Evolutionary conservation across 108 stramenopile species (phyloP), one percentile per base, ranked within the genome.

Genomic region (Schizochytrium sp.): DNA sequence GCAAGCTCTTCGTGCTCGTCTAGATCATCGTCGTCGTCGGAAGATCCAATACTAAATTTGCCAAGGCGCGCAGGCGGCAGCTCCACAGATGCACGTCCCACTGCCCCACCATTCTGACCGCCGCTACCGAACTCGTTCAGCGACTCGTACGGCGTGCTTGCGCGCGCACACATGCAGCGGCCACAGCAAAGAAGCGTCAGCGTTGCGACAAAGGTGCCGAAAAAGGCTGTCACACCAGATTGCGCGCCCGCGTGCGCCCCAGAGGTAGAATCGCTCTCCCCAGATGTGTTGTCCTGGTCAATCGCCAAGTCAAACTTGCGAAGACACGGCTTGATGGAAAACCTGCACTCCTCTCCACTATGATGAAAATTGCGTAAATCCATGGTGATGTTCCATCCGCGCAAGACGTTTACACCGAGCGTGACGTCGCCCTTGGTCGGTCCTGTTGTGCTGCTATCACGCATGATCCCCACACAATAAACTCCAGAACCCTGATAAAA

Each of bases 311-410:
- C 63, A 3, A 69, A 69, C 63, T 69, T 69, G 63, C 63, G 63
- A 6, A 69, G 18, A 23, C 63, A 69, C 34, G 63, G 63, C 63
- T 69, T 69, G 41, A 69, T 41, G 25, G 63, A 69, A 23, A 69
- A 69, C 25, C 63, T 28, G 1, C 63, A 69, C 63, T 69, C 63
- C 63, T 69, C 63, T 16, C 10, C 41, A 23, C 63, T 6, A 8
- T 69, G 63, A 41, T 23, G 63, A 6, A 69, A 18, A 18, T 69
- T 69, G 14, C 63, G 63, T 18, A 69, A 69, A 53, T 83, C 76
- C 76, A 83, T 53, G 48, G 76, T 83, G 18, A 83, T 83, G 76
- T 83, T 83, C 76, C 76, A 83, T 43, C 76, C 76, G 25, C 76
- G 76, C n/a, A 83, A 45, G 6, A 83, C 76, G 51, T 83, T 83